Evolutionary conservation across 2,329 filamentous ascomycete species (phyloP), one percentile per base, ranked within the genome.

Genomic region (Cladosporium cucumerinum): DNA sequence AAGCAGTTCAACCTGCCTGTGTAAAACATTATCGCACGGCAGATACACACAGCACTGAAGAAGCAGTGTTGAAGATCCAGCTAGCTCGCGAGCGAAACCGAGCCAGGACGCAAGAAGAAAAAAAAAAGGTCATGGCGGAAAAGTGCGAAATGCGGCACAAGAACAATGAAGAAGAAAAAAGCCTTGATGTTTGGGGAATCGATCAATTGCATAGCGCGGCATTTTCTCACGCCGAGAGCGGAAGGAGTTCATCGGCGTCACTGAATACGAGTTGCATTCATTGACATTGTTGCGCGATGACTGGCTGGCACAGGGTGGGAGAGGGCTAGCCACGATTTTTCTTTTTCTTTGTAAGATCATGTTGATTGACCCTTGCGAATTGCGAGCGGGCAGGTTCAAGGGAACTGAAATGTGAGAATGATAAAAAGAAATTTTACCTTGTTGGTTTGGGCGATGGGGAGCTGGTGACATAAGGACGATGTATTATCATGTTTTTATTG

Each of bases 1-100:
- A 82, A 82, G 76, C 83, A 80, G 68, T 84, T 84, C 78, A 82
- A 83, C 72, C 75, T 84, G 55, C 82, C 82, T 3, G 82, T 84
- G 36, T 84, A 80, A 65, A 48, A 2, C 3, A 23, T 4, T 32
- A n/a, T 2, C 14, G 39, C 16, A 48, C 1, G 26, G 8, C 18
- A 48, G 3, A 48, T 26, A 30, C 14, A 21, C 14, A 26, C 39
- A 18, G 26, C 57, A 52, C 28, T 5, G 49, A 32, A 49, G 18
- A 10, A 23, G 11, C 14, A 28, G 48, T 51, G 23, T 28, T 7
- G 23, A 51, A 18, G 6, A n/a, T 26, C 8, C 7, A 32, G 25
- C 26, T 21, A 32, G 51, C 51, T 54, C n/a, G 18, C 14, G 51
- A 54, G 51, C 51, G 12, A 21, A 32, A 32, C 7, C 3, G 11